Conservation (phyloP, 768 basidiomycete genomes). For the Boletus rufocinnamomeus region DNA sequence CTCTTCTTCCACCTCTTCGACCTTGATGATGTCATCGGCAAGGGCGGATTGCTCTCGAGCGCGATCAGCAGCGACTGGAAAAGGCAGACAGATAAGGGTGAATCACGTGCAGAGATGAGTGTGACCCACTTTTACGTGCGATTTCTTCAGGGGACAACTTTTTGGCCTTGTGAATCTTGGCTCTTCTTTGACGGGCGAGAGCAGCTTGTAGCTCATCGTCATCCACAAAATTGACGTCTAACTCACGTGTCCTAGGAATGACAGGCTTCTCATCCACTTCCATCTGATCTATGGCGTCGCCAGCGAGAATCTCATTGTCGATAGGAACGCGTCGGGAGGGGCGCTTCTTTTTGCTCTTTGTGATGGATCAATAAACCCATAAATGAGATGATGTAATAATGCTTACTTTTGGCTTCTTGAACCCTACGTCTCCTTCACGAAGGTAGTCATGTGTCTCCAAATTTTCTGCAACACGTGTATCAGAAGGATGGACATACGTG, state of each 20-base stretch:
- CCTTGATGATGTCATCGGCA: constrained; percentile 43
- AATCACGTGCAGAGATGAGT: neutral
- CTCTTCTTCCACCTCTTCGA: constrained; percentile 48
- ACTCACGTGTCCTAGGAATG: constrained; percentile 65
- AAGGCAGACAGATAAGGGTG: constrained; percentile 3
- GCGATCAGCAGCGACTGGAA: constrained; percentile 64
- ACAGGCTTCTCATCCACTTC: constrained; percentile 78
- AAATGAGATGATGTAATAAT: neutral
- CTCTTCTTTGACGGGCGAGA: constrained; percentile 80
- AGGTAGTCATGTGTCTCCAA: constrained; percentile 84
- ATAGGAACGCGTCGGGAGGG: constrained; percentile 58
- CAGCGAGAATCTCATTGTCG: constrained; percentile 40
- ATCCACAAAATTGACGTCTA: constrained; percentile 91
- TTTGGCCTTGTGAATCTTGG: constrained; percentile 74
- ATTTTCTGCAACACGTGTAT: constrained; percentile 60
- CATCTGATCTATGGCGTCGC: constrained; percentile 49
- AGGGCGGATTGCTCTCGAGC: constrained; percentile 49
- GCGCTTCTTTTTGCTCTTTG: constrained; percentile 94
- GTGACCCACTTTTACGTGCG: constrained; percentile 65
- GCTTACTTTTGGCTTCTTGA: constrained; percentile 89
- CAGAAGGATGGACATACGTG: constrained; percentile 7
- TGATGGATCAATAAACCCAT: neutral
- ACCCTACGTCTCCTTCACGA: constrained; percentile 88
- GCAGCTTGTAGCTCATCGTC: constrained; percentile 98
- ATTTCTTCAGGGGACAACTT: constrained; percentile 82